Percentiles rank a stretch among this genome's conserved stretches.
phyloP scores from a whole-genome alignment of 2,329 filamentous ascomycete genomes.

The Pseudopithomyces chartarum region DNA sequence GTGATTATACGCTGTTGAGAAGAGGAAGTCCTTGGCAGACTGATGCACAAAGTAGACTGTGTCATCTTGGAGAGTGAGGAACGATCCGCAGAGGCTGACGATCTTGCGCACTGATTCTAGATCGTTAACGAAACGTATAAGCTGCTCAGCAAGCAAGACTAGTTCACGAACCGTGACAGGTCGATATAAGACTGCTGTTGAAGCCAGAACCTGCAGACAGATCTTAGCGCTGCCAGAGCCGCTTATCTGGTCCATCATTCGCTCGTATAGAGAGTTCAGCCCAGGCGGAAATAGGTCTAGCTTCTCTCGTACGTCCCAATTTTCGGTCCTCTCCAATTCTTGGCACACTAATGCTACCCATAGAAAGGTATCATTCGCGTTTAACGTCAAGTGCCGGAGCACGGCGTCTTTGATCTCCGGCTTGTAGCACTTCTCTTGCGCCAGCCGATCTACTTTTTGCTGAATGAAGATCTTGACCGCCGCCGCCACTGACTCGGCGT shows the following conservation, averaged over 20 bases:
- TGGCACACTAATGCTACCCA: not conserved
- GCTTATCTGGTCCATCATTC: not conserved
- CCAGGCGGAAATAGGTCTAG: not conserved
- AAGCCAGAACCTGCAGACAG: not conserved
- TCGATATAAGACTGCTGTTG: not conserved
- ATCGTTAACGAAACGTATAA: not conserved
- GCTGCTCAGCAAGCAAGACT: not conserved
- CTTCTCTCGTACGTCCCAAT: not conserved
- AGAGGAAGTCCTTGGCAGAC: not conserved
- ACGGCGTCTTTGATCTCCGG: not conserved
- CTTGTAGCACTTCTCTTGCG: not conserved
- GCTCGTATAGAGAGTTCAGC: not conserved
- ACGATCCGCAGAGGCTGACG: not conserved
- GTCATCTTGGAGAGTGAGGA: not conserved
- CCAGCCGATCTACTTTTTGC: not conserved
- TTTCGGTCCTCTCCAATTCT: not conserved
- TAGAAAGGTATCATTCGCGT: no score
- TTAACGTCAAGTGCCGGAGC: not conserved
- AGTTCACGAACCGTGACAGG: not conserved
- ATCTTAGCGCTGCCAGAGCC: not conserved
- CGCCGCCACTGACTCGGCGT: not conserved
- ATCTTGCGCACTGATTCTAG: not conserved
- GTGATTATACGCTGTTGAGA: not conserved
- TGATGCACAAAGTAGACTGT: not conserved
- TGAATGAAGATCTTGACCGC: not conserved